Percentiles rank a stretch among this genome's conserved stretches.
Evolutionary conservation across 2,329 filamentous ascomycete species (phyloP).

Genomic region (Colletotrichum liaoningense): DNA sequence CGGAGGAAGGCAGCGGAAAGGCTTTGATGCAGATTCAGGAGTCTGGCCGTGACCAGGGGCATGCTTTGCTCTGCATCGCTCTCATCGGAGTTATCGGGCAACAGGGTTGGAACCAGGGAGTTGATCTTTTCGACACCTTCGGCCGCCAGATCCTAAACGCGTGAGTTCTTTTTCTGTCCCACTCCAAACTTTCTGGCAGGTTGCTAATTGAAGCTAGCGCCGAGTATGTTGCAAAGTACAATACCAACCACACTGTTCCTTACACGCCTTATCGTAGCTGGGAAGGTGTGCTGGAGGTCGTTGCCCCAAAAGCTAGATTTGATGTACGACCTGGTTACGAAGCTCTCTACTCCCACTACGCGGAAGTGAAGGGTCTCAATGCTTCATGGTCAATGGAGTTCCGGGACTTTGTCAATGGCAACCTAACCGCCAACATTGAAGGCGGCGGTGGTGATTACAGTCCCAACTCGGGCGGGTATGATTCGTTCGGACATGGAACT

Average conservation of each 20-base stretch:
- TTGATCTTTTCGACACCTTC: slow-evolving; percentile 47
- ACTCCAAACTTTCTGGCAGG: not conserved
- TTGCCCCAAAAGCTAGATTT: not conserved
- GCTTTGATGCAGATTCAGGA: slow-evolving; percentile 50
- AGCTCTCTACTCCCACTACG: too few species aligned
- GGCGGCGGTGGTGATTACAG: too few species aligned
- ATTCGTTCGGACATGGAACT: too few species aligned
- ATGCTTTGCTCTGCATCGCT: slow-evolving; percentile 48
- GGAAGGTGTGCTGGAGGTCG: not conserved
- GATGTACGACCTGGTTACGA: not conserved
- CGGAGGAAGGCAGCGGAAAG: slow-evolving; percentile 37
- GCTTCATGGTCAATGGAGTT: too few species aligned
- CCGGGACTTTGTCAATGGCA: too few species aligned
- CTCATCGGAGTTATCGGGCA: slow-evolving; percentile 49
- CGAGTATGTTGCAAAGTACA: slow-evolving; percentile 25
- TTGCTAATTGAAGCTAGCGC: not conserved
- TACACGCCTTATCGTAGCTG: slow-evolving; percentile 14
- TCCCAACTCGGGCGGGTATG: too few species aligned
- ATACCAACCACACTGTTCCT: slow-evolving; percentile 9
- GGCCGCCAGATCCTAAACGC: slow-evolving; percentile 37
- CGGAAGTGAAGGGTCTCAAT: too few species aligned
- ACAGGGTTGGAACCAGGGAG: slow-evolving; percentile 50
- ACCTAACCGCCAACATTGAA: too few species aligned
- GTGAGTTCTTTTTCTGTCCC: slow-evolving; percentile 15
- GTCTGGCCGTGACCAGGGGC: slow-evolving; percentile 53